A percentile compares a stretch with the other conserved stretches of the same genome.
These are phyloP conservation scores for Leishmania arabica DNA, from an alignment of 208 protist genomes.

Conservation along the genomic window DNA sequence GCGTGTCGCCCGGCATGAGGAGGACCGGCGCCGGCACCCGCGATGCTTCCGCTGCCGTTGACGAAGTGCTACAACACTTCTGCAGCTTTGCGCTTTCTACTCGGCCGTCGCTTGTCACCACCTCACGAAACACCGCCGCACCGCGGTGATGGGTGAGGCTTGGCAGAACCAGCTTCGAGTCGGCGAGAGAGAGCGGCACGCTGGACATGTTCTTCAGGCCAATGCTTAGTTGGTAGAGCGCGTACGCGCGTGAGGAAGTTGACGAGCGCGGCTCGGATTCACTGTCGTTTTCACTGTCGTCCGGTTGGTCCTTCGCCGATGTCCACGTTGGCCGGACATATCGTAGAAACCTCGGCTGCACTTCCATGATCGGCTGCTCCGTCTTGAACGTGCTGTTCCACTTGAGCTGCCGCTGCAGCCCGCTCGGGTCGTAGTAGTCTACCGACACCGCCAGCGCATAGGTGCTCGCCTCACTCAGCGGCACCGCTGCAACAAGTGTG, in stretches of 20 bases:
- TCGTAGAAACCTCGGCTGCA: conserved; percentile 29
- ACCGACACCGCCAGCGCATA: conserved; percentile 58
- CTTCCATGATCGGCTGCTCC: conserved; percentile 54
- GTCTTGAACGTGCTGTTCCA: conserved; percentile 57
- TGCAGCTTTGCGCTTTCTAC: neutral
- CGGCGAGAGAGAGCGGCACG: conserved; percentile 30
- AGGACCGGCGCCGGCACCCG: neutral
- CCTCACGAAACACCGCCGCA: conserved; percentile 8
- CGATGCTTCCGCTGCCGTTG: neutral
- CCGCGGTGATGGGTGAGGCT: conserved; percentile 18
- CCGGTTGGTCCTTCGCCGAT: neutral
- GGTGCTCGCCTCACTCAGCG: conserved; percentile 29
- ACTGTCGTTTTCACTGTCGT: neutral
- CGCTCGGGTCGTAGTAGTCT: conserved; percentile 53
- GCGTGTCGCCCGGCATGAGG: conserved; percentile 45
- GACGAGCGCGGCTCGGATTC: neutral
- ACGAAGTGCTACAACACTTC: neutral
- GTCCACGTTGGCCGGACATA: conserved; percentile 12
- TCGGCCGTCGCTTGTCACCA: neutral
- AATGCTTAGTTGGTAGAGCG: conserved; percentile 40
- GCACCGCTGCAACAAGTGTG: conserved; percentile 18
- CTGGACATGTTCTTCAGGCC: conserved; percentile 53
- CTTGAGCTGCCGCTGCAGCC: conserved; percentile 41
- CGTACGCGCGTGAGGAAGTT: conserved; percentile 14
- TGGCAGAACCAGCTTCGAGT: conserved; percentile 14